Evolutionary conservation across 805 yeast genomes (phyloP).

Genomic region (Hanseniaspora taiwanica): DNA sequence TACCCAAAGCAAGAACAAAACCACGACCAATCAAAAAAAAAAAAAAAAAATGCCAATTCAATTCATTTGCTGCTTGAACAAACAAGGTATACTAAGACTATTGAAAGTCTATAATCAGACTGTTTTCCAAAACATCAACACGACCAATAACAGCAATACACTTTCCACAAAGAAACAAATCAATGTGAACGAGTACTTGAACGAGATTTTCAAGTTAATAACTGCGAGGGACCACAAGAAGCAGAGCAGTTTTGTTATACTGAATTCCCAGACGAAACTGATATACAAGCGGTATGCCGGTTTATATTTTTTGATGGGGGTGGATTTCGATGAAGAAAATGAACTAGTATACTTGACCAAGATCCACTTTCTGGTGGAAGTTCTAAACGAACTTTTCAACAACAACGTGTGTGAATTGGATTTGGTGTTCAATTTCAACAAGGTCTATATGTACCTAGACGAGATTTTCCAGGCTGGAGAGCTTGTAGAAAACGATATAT

Average conservation of each 20-base stretch:
- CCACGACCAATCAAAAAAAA: background rate
- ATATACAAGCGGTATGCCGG: conserved; percentile 91
- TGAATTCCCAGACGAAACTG: conserved; percentile 45
- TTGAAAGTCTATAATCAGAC: conserved; percentile 12
- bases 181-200: conserved; percentile 35
- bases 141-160: background rate
- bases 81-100: conserved; percentile 86
- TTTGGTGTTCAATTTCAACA: conserved; percentile 81
- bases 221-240: conserved; percentile 73
- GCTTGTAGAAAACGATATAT: conserved; percentile 71
- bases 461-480: conserved; percentile 88
- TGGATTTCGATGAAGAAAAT: conserved; percentile 58
- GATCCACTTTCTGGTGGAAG: conserved; percentile 79
- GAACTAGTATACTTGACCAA: conserved; percentile 75
- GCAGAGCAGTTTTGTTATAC: conserved; percentile 72
- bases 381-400: conserved; percentile 72
- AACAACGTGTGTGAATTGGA: conserved; percentile 83
- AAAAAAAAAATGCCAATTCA: conserved; percentile 51
- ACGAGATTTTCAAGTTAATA: conserved; percentile 66
- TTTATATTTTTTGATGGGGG: conserved; percentile 70
- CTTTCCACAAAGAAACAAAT: conserved; percentile 9
- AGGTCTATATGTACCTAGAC: conserved; percentile 69
- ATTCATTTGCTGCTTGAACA: conserved; percentile 68
- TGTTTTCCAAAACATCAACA: background rate
- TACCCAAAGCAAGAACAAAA: background rate